phyloP scores from a whole-genome alignment of 179 eudicot species.

The Spergularia azorica region DNA sequence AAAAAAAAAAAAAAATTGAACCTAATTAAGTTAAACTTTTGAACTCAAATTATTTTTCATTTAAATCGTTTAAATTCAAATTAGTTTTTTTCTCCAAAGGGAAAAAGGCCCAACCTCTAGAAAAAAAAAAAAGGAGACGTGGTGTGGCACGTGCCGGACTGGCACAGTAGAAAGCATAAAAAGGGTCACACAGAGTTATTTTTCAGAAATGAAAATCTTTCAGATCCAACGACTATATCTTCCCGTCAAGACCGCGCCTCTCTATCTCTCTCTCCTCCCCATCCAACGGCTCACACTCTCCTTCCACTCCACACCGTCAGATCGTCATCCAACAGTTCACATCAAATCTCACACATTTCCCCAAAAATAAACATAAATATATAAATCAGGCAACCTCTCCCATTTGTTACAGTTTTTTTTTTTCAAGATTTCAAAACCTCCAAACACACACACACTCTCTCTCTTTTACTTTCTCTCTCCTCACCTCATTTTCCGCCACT shows the following conservation, averaged over 20 bases:
- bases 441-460: neutral
- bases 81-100: too few relatives aligned
- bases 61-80: too few relatives aligned
- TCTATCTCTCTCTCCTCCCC: neutral
- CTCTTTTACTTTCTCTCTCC: slow-evolving; percentile 15
- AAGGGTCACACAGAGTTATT: slow-evolving; percentile 1
- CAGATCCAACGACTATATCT: slow-evolving; percentile 43
- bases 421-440: neutral
- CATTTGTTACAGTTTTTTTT: too few relatives aligned
- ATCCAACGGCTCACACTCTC: neutral
- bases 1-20: too few relatives aligned
- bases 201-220: slow-evolving; percentile 17
- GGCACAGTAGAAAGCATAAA: slow-evolving; percentile 16
- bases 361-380: slow-evolving; percentile 18
- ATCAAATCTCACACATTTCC: slow-evolving; percentile 21
- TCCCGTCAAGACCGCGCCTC: slow-evolving; percentile 34
- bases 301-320: slow-evolving; percentile 16
- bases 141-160: slow-evolving; percentile 45
- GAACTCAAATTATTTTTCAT: too few relatives aligned
- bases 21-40: too few relatives aligned
- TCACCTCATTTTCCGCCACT: neutral
- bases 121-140: slow-evolving; percentile 1
- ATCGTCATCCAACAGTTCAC: slow-evolving; percentile 32
- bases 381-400: slow-evolving; percentile 4
- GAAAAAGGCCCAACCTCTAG: neutral